Percentiles rank a stretch among this genome's conserved stretches.
Conservation (phyloP, 495 filamentous ascomycete species). For the Aspergillus bertholletiae region DNA sequence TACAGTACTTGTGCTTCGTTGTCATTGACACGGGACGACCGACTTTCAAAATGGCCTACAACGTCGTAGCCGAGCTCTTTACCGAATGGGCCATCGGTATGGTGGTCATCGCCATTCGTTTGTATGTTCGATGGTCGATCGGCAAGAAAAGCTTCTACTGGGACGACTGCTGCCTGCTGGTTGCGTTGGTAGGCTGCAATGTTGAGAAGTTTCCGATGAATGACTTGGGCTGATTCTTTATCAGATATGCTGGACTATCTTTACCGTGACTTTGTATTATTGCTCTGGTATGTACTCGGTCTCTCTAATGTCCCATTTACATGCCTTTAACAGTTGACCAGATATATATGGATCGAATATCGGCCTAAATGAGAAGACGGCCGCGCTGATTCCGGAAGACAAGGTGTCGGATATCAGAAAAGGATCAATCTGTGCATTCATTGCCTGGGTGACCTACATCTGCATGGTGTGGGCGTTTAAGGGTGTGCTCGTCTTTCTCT, state of each 20-base stretch:
- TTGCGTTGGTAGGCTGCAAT: constrained; percentile 3
- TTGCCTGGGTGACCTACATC: constrained; percentile 45
- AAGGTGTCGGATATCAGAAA: background rate
- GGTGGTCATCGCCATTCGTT: constrained; percentile 3
- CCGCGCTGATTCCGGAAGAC: constrained; percentile 4
- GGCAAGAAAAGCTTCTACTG: constrained; percentile 6
- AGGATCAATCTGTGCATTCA: constrained; percentile 11
- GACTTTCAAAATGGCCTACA: constrained; percentile 7
- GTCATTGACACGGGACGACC: background rate
- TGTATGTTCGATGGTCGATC: constrained; percentile 10
- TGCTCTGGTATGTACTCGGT: constrained; percentile 5
- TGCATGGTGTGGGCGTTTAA: constrained; percentile 48
- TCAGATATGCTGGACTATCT: constrained; percentile 11
- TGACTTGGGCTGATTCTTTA: background rate
- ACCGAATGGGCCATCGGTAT: constrained; percentile 13
- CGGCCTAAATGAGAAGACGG: constrained; percentile 9
- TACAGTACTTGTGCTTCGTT: background rate
- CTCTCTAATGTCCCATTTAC: background rate
- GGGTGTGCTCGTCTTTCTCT: constrained; percentile 45
- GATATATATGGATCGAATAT: constrained; percentile 11
- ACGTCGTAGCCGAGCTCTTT: constrained; percentile 9
- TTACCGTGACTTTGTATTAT: constrained; percentile 3
- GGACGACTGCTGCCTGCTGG: constrained; percentile 8
- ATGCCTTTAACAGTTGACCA: background rate
- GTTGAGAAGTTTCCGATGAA: too few relatives aligned